Evolutionary conservation across 1,139 yeast species (phyloP).

Genomic region (Sugiyamaella pinicola): DNA sequence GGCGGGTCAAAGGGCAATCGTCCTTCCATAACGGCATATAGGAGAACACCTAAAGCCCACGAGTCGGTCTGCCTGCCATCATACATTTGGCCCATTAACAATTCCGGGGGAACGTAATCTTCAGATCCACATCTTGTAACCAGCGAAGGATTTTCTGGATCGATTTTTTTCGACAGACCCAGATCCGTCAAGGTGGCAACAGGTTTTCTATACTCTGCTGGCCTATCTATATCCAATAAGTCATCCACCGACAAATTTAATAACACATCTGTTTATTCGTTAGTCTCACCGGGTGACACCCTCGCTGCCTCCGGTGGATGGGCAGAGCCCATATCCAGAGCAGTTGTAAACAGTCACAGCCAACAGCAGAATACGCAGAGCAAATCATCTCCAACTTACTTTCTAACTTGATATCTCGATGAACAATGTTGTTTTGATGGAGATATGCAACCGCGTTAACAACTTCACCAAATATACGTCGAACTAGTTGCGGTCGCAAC

Average conservation of each 20-base stretch:
- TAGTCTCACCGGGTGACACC: no score
- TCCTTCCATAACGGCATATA: slow-evolving; percentile 80
- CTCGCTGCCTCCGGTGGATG: no score
- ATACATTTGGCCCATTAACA: slow-evolving; percentile 84
- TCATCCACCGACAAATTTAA: slow-evolving; percentile 48
- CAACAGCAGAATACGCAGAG: no score
- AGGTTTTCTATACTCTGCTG: slow-evolving; percentile 38
- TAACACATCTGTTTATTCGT: slow-evolving; percentile 48
- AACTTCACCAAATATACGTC: slow-evolving; percentile 68
- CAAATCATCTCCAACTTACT: no score
- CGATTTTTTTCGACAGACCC: slow-evolving; percentile 76
- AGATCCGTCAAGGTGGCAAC: slow-evolving; percentile 78
- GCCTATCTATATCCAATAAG: slow-evolving; percentile 35
- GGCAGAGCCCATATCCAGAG: no score
- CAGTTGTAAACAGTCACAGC: no score
- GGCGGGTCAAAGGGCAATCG: slow-evolving; percentile 81
- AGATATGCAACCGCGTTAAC: slow-evolving; percentile 68
- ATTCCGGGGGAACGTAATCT: slow-evolving; percentile 92
- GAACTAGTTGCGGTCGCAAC: slow-evolving; percentile 51
- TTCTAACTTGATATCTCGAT: slow-evolving; percentile 86
- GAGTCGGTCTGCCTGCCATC: slow-evolving; percentile 89
- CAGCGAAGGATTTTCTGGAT: slow-evolving; percentile 60
- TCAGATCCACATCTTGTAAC: slow-evolving; percentile 93
- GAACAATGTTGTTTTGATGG: slow-evolving; percentile 69
- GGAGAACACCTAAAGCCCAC: slow-evolving; percentile 93